These are phyloP conservation scores for Leucocoprinus leucothites DNA, from an alignment of 768 basidiomycete genomes.

Conservation along the genomic window DNA sequence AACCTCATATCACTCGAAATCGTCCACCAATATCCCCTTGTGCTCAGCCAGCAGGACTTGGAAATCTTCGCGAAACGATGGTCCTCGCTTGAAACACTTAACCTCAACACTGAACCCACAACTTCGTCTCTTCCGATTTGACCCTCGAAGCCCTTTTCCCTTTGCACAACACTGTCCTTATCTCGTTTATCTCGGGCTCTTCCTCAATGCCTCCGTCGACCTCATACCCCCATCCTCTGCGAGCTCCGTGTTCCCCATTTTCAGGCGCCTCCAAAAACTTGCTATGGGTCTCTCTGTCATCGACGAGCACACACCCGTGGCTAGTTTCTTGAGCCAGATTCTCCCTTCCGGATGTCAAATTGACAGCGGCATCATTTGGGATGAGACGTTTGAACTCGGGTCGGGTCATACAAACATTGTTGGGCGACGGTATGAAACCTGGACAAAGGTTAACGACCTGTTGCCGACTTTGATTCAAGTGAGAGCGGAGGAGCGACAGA, in stretches of 20 bases:
- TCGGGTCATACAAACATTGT: background rate
- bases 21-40: slow-evolving; percentile 27
- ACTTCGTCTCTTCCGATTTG: slow-evolving; percentile 20
- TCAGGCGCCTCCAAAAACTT: slow-evolving; percentile 4
- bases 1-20: slow-evolving; percentile 28
- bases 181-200: slow-evolving; percentile 29
- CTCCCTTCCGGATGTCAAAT: background rate
- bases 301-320: background rate
- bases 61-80: slow-evolving; percentile 39
- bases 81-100: slow-evolving; percentile 36
- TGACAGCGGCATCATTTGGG: slow-evolving; percentile 7
- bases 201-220: slow-evolving; percentile 24
- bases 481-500: slow-evolving; percentile 7
- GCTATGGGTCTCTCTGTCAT: slow-evolving; percentile 12
- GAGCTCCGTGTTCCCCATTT: slow-evolving; percentile 1
- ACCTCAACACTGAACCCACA: slow-evolving; percentile 35
- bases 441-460: background rate
- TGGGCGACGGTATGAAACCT: background rate
- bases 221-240: background rate
- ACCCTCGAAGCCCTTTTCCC: slow-evolving; percentile 29
- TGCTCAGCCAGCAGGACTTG: slow-evolving; percentile 34
- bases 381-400: slow-evolving; percentile 1
- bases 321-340: slow-evolving; percentile 6
- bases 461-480: slow-evolving; percentile 2
- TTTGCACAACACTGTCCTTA: slow-evolving; percentile 31